phyloP scores from a whole-genome alignment of 192 early-diverging fungal genomes.

The Entrophospora sp. region DNA sequence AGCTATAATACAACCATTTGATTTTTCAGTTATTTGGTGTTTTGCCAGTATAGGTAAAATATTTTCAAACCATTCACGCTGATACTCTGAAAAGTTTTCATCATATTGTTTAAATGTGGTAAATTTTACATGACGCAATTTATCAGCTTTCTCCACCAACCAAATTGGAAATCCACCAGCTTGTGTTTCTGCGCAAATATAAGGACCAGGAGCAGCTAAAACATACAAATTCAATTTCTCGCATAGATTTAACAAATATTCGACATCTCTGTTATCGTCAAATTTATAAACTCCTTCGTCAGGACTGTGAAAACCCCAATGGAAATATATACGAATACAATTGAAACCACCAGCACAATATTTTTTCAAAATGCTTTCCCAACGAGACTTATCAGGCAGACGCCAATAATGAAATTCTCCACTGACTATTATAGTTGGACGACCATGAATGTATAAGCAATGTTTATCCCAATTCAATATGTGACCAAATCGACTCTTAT shows the following conservation, averaged over 20 bases:
- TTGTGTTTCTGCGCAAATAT: slow-evolving; percentile 74
- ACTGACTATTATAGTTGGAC: slow-evolving; percentile 52
- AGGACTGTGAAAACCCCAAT: slow-evolving; percentile 84
- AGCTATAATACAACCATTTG: slow-evolving; percentile 62
- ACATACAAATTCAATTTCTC: slow-evolving; percentile 68
- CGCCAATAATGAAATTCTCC: slow-evolving; percentile 90
- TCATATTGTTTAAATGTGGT: slow-evolving; percentile 65
- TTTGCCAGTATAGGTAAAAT: slow-evolving; percentile 66
- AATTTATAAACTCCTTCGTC: slow-evolving; percentile 64
- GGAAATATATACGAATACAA: slow-evolving; percentile 79
- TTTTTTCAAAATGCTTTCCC: slow-evolving; percentile 59
- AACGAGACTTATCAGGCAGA: slow-evolving; percentile 53
- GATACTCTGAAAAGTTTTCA: slow-evolving; percentile 54
- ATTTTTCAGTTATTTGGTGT: slow-evolving; percentile 62
- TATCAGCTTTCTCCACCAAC: slow-evolving; percentile 65
- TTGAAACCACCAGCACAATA: slow-evolving; percentile 69
- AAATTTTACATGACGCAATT: slow-evolving; percentile 60
- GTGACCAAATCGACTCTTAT: slow-evolving; percentile 30
- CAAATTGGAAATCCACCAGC: slow-evolving; percentile 70
- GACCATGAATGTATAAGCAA: slow-evolving; percentile 59
- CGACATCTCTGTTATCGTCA: slow-evolving; percentile 62
- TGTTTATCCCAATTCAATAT: slow-evolving; percentile 62
- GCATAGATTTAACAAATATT: slow-evolving; percentile 62
- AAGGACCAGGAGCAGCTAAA: slow-evolving; percentile 74
- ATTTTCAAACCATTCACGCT: slow-evolving; percentile 65